These are phyloP conservation scores for Paracoccidioides lutzii DNA, from an alignment of 2,329 filamentous ascomycete genomes.

Conservation along the genomic window DNA sequence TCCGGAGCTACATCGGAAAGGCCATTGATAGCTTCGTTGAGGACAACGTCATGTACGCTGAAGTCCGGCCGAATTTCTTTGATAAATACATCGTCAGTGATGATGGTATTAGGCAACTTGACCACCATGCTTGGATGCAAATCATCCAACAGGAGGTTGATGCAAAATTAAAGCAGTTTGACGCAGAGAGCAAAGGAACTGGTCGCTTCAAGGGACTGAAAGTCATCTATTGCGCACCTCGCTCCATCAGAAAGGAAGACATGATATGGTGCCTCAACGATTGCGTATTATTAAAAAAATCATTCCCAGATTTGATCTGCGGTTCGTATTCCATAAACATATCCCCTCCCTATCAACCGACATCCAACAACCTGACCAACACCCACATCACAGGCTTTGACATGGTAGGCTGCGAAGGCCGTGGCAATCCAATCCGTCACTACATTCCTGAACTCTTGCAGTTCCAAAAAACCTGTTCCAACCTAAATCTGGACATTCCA, in stretches of 20 bases:
- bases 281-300: slow-evolving; percentile 2
- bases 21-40: slow-evolving; percentile 3
- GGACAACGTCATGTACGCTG: slow-evolving; percentile 3
- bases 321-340: background rate
- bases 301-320: slow-evolving; percentile 4
- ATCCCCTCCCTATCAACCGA: background rate
- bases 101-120: slow-evolving; percentile 1
- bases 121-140: slow-evolving; percentile 2
- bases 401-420: slow-evolving; percentile 76
- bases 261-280: slow-evolving; percentile 4
- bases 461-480: slow-evolving; percentile 75
- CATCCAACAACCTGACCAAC: background rate
- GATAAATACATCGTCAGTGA: slow-evolving; percentile 2
- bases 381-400: slow-evolving; percentile 55
- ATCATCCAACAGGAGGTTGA: background rate
- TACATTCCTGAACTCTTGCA: slow-evolving; percentile 78
- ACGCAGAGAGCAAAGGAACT: background rate
- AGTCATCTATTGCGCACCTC: slow-evolving; percentile 4
- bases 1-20: background rate
- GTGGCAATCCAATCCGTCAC: slow-evolving; percentile 61
- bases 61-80: slow-evolving; percentile 4
- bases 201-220: background rate
- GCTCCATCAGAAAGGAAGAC: slow-evolving; percentile 1
- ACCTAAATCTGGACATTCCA: slow-evolving; percentile 67
- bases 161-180: background rate